These are phyloP conservation scores for Lipomyces kockii DNA, from an alignment of 805 yeast genomes.

Conservation along the genomic window DNA sequence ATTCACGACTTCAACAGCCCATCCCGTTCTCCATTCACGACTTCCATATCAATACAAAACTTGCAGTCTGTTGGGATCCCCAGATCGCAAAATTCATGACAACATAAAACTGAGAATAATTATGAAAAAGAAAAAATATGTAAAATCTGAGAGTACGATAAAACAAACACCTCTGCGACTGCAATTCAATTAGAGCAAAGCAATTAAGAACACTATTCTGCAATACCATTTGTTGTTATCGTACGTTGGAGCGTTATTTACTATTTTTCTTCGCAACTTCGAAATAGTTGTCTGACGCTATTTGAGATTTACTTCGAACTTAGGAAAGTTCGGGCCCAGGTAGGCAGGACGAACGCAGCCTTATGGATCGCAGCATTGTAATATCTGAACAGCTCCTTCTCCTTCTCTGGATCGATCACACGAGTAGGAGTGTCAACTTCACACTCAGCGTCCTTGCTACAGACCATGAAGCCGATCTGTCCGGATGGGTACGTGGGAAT, in stretches of 20 bases:
- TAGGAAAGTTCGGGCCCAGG: constrained; percentile 72
- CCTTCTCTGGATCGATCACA: constrained; percentile 63
- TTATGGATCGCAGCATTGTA: constrained; percentile 82
- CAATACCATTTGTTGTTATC: neutral
- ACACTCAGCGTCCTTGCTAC: constrained; percentile 72
- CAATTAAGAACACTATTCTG: neutral
- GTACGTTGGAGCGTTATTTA: neutral
- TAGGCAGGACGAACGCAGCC: constrained; percentile 91
- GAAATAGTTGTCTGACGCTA: neutral
- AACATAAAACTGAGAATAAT: neutral
- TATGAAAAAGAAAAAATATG: neutral
- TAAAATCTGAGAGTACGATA: too few species aligned
- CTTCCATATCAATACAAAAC: constrained; percentile 1
- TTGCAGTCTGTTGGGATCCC: neutral
- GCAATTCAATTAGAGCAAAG: neutral
- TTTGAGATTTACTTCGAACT: constrained; percentile 30
- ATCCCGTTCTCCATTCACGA: neutral
- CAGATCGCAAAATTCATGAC: neutral
- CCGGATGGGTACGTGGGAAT: constrained; percentile 98
- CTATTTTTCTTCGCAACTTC: neutral
- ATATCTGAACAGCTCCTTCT: constrained; percentile 70
- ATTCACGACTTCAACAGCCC: neutral
- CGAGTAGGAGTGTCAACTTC: constrained; percentile 74
- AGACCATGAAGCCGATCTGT: constrained; percentile 97
- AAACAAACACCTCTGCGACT: neutral